Evolutionary conservation across 257 asterid species (phyloP), one percentile per base, ranked within the genome.

Genomic region (Solanum peruvianum): DNA sequence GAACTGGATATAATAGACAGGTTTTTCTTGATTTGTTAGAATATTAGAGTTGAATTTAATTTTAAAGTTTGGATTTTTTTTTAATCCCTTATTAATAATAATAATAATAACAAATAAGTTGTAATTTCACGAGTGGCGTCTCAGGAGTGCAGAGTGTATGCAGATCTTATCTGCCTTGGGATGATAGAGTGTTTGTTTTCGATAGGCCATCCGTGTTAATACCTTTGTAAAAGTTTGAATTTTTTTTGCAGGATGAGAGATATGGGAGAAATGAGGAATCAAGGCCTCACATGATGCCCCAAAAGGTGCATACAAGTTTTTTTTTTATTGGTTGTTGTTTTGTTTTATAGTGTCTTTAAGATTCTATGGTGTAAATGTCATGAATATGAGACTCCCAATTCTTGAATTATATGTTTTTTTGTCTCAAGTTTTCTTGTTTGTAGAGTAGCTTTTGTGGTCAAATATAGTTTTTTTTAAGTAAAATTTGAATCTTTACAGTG

Each of bases 221-320:
- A 52, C 20, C 35, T 12, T 25, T 25, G 12, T 11, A n/a, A 86
- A 10, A 42, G 49, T 89, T 88, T 73, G 5, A 42, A 15, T 27
- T 9, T 47, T 47, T 33, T 47, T 77, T 80, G 92, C 89, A 92
- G 95, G 91, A 91, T 10, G 88, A 87, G 89, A 88, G 88, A 45
- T 72, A 89, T 88, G 90, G 88, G 64, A 88, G 91, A 84, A 87
- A 88, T 78, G 92, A 92, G 72, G 93, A 85, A 82, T 86, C 94
- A 3, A 87, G 88, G 86, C 91, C 90, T 56, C 77, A 66, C 47
- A 86, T 23, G 87, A 87, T 89, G 81, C 89, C 91, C 66, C 92
- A 87, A 31, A 84, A 91, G 93, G 93, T 92, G 29, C 21, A 12
- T 83, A 21, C 29, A 3, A 58, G 18, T 84, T 11, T 58, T 39